These are phyloP conservation scores for Lepidopterella palustris DNA, from an alignment of 495 filamentous ascomycete genomes.

Conservation along the genomic window DNA sequence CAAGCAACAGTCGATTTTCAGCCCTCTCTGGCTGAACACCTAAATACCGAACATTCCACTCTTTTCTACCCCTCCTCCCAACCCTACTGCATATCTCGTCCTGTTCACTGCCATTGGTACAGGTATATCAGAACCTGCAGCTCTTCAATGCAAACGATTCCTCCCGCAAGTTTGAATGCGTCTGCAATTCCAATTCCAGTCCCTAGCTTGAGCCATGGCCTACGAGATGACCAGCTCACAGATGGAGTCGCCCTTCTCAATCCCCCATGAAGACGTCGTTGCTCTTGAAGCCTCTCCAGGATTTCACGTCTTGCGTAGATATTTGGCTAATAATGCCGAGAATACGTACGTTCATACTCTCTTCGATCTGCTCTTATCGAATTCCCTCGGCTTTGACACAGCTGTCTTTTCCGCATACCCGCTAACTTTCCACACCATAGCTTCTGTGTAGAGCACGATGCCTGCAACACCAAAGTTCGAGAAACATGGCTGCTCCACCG, in stretches of 20 bases:
- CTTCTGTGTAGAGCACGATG: conserved; percentile 46
- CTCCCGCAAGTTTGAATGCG: background rate
- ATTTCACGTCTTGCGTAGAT: conserved; percentile 42
- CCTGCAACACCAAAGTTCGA: conserved; percentile 39
- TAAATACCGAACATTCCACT: too few species aligned
- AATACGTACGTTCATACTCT: conserved; percentile 39
- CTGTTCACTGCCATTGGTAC: background rate
- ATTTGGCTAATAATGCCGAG: conserved; percentile 25
- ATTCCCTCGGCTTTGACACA: background rate
- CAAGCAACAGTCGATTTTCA: too few species aligned
- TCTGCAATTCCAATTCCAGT: background rate
- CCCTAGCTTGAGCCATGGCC: background rate
- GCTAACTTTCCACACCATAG: conserved; percentile 26
- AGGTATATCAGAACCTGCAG: too few species aligned
- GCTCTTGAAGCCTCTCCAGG: conserved; percentile 41
- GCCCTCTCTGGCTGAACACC: too few species aligned
- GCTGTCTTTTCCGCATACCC: background rate
- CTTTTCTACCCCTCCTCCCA: too few species aligned
- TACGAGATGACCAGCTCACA: background rate
- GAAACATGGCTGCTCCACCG: conserved; percentile 45
- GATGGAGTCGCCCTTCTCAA: conserved; percentile 41
- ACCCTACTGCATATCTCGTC: background rate
- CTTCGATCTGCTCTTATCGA: conserved; percentile 23
- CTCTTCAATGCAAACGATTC: background rate
- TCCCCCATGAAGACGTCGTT: conserved; percentile 39